Percentiles rank a stretch among this genome's conserved stretches.
phyloP scores from a whole-genome alignment of 768 basidiomycete genomes.

The Tephrocybe rancida region DNA sequence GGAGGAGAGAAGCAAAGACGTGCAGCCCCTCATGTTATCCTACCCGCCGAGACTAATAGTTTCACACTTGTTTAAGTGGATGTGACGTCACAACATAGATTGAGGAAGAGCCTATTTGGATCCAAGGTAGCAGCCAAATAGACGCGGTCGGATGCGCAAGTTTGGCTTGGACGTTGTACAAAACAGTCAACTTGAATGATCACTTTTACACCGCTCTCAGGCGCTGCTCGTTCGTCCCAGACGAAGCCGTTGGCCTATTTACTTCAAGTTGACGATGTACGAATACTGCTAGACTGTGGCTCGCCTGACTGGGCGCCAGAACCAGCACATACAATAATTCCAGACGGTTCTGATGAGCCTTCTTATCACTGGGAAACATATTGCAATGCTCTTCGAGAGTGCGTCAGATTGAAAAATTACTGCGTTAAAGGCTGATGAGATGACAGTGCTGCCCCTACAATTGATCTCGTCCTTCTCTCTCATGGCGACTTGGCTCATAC shows the following conservation, averaged over 20 bases:
- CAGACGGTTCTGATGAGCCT: conserved; percentile 30
- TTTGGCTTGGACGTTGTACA: neutral
- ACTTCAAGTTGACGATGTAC: conserved; percentile 92
- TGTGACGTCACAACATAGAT: conserved; percentile 27
- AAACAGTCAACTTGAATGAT: conserved; percentile 60
- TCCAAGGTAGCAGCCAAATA: conserved; percentile 17
- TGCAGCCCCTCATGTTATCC: neutral
- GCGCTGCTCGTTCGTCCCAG: conserved; percentile 69
- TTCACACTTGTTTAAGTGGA: neutral
- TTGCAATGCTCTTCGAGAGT: conserved; percentile 70
- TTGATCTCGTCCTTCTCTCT: conserved; percentile 92
- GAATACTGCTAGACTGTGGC: conserved; percentile 93
- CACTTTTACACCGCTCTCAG: conserved; percentile 91
- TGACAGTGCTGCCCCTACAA: conserved; percentile 69
- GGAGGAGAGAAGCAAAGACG: conserved; percentile 5
- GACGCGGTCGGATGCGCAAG: neutral
- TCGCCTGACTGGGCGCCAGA: conserved; percentile 86
- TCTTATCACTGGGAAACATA: conserved; percentile 62
- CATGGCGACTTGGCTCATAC: conserved; percentile 90
- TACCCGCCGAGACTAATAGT: too few relatives aligned
- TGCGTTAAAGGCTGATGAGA: neutral
- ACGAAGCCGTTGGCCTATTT: conserved; percentile 79
- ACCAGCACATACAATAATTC: conserved; percentile 33
- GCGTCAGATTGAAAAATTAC: conserved; percentile 26
- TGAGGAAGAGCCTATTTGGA: conserved; percentile 19